A percentile compares a stretch with the other conserved stretches of the same genome.
Evolutionary conservation across 768 basidiomycete species (phyloP).

Genomic region (Pleurotus tuber-regium): DNA sequence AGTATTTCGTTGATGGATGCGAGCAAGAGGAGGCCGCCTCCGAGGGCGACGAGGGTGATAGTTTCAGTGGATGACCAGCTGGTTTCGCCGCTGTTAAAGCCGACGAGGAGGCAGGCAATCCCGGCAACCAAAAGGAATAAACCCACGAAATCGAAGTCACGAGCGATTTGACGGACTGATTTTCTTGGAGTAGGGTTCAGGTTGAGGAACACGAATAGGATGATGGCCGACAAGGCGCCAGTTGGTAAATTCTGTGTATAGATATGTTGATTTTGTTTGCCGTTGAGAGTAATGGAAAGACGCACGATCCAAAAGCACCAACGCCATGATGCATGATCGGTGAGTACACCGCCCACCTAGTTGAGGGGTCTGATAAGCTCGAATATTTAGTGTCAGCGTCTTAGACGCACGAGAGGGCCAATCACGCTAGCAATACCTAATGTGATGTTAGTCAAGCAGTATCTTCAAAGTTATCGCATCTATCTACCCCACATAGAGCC

Average conservation of each 20-base stretch:
- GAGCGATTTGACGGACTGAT: conserved; percentile 53
- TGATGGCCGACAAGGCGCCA: conserved; percentile 56
- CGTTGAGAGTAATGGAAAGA: neutral
- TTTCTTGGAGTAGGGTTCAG: conserved; percentile 67
- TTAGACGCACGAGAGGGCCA: neutral
- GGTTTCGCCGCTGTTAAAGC: conserved; percentile 68
- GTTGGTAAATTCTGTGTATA: conserved; percentile 50
- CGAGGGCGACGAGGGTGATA: conserved; percentile 60
- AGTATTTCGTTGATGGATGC: conserved; percentile 56
- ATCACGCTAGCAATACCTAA: neutral
- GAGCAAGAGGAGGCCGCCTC: conserved; percentile 46
- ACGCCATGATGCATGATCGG: conserved; percentile 78
- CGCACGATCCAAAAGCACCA: conserved; percentile 80
- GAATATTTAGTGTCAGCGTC: neutral
- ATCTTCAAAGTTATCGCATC: conserved; percentile 25
- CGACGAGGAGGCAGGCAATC: conserved; percentile 63
- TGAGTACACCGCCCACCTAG: conserved; percentile 37
- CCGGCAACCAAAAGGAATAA: conserved; percentile 60
- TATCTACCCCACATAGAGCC: conserved; percentile 72
- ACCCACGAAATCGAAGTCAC: conserved; percentile 72
- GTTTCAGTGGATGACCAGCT: conserved; percentile 59
- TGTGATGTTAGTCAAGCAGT: neutral
- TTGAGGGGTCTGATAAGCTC: neutral
- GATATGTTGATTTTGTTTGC: neutral
- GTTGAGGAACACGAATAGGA: conserved; percentile 74